These are phyloP conservation scores for Sugiyamaella japonica DNA, from an alignment of 1,139 yeast species.

Conservation along the genomic window DNA sequence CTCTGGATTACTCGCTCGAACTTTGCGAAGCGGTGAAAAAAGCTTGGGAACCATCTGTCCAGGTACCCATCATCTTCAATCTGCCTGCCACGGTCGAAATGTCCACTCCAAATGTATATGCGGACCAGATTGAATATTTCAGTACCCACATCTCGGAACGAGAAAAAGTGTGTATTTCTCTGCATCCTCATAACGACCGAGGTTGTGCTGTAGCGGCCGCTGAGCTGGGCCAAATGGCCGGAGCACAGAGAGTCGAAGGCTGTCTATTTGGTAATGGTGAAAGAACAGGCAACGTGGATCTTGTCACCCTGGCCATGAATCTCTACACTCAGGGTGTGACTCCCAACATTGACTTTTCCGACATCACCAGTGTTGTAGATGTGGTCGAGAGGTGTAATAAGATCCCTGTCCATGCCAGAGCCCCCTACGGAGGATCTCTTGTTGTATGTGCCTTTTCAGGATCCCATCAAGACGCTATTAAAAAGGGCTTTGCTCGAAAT, in stretches of 20 bases:
- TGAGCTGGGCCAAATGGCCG: constrained; percentile 90
- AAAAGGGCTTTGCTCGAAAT: constrained; percentile 81
- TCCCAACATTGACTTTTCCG: constrained; percentile 85
- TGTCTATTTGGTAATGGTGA: constrained; percentile 98
- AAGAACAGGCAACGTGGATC: constrained; percentile 96
- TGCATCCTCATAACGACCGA: constrained; percentile 95
- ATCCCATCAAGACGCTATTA: constrained; percentile 97
- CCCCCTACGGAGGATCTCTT: constrained; percentile 95
- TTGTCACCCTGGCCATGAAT: constrained; percentile 88
- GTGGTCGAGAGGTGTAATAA: constrained; percentile 92
- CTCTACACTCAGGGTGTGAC: constrained; percentile 91
- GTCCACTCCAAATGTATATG: constrained; percentile 90
- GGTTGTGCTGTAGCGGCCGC: constrained; percentile 99
- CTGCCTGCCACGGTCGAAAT: constrained; percentile 99
- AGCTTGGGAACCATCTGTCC: constrained; percentile 87
- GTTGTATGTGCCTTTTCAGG: constrained; percentile 97
- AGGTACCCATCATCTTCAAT: constrained; percentile 88
- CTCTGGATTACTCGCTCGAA: constrained; percentile 75
- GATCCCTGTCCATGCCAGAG: constrained; percentile 88
- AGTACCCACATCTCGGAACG: constrained; percentile 75
- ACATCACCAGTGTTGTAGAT: constrained; percentile 75
- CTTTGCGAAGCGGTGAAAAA: constrained; percentile 93
- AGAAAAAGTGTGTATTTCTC: constrained; percentile 81
- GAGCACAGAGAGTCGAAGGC: constrained; percentile 98
- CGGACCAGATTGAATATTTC: constrained; percentile 95